Conservation (phyloP, 2,329 filamentous ascomycete genomes). For the Aspergillus piperis region DNA sequence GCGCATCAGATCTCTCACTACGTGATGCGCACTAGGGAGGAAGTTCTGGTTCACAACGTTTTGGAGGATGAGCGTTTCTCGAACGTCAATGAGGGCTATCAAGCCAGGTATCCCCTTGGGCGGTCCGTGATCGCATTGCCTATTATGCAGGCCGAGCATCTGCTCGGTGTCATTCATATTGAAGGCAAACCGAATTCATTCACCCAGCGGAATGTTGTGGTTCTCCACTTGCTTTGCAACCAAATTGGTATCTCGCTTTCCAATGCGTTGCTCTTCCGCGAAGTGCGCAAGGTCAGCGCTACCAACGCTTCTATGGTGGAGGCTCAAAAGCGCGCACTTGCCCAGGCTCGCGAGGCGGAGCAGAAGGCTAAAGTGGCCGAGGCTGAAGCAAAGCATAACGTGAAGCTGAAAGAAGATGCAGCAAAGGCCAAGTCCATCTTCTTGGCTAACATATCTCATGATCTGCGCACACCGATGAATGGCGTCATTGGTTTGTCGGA, state of each 20-base stretch:
- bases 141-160: conserved; percentile 60
- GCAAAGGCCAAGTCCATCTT: conserved; percentile 84
- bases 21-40: conserved; percentile 62
- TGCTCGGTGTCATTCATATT: conserved; percentile 63
- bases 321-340: conserved; percentile 63
- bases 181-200: conserved; percentile 66
- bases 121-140: conserved; percentile 64
- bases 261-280: conserved; percentile 64
- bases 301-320: conserved; percentile 67
- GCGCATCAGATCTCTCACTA: conserved; percentile 64
- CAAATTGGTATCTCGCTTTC: conserved; percentile 66
- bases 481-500: conserved; percentile 81
- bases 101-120: conserved; percentile 57
- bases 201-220: conserved; percentile 58
- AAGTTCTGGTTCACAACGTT: conserved; percentile 64
- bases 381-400: conserved; percentile 64
- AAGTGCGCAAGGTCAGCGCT: conserved; percentile 63
- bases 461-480: conserved; percentile 92
- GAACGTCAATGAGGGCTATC: conserved; percentile 60
- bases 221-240: conserved; percentile 60
- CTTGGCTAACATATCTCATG: conserved; percentile 86
- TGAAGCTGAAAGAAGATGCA: conserved; percentile 67
- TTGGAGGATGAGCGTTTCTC: conserved; percentile 67
- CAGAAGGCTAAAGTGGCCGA: conserved; percentile 66
- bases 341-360: conserved; percentile 63